A percentile compares a stretch with the other conserved stretches of the same genome.
Evolutionary conservation across 2,329 filamentous ascomycete species (phyloP).

Genomic region (Pyrenophora teres): DNA sequence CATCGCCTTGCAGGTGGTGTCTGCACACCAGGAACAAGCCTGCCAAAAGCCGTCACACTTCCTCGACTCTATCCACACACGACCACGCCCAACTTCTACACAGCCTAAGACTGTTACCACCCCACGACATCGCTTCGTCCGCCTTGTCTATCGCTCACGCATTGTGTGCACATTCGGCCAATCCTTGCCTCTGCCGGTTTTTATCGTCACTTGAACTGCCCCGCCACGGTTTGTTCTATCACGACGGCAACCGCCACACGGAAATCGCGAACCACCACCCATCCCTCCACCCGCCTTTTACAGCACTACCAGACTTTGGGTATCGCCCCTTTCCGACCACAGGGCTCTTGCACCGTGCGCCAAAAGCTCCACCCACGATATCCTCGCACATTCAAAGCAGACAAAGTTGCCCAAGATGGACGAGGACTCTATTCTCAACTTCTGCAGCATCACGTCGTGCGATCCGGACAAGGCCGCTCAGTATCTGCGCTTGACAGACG

Average conservation of each 20-base stretch:
- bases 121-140: not conserved
- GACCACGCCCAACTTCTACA: constrained; percentile 3
- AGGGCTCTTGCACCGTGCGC: not conserved
- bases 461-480: constrained; percentile 74
- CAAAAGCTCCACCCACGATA: not conserved
- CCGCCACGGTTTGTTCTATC: constrained; percentile 26
- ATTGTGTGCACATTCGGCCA: not conserved
- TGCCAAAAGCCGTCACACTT: not conserved
- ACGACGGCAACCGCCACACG: constrained; percentile 18
- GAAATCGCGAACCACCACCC: constrained; percentile 3
- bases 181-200: constrained; percentile 4
- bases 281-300: not conserved
- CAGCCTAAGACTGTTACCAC: constrained; percentile 3
- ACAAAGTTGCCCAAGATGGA: constrained; percentile 36
- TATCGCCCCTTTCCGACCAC: constrained; percentile 1
- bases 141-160: not conserved
- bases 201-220: constrained; percentile 28
- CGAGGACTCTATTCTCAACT: constrained; percentile 69
- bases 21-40: constrained; percentile 5
- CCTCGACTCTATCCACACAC: not conserved
- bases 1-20: not conserved
- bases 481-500: constrained; percentile 84
- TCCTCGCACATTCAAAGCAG: not conserved
- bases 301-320: not conserved
- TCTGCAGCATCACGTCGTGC: constrained; percentile 80